These are phyloP conservation scores for Eimeria necatrix DNA, from an alignment of 169 alveolate species.

Conservation along the genomic window DNA sequence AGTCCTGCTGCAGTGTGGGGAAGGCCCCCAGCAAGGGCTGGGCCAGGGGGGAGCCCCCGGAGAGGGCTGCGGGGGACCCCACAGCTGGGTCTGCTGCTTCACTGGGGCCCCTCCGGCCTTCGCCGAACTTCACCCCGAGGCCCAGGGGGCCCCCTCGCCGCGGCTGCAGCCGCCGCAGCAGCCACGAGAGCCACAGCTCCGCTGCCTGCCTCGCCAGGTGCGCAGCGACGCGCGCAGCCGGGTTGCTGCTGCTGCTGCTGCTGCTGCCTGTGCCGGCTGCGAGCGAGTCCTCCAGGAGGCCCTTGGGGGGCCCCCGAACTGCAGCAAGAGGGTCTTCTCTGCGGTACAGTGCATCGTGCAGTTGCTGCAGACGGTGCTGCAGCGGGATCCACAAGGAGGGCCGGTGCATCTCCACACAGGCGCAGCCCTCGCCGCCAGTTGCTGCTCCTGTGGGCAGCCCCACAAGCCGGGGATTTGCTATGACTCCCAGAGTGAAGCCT, in stretches of 20 bases:
- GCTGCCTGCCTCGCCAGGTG: slow-evolving; percentile 78
- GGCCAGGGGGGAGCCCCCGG: neutral
- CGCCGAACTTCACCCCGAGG: neutral
- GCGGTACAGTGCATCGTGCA: neutral
- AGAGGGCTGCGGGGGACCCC: neutral
- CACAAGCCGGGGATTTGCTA: slow-evolving; percentile 36
- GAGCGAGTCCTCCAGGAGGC: neutral
- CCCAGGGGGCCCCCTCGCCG: neutral
- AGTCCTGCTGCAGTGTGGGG: neutral
- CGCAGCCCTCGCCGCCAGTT: slow-evolving; percentile 17
- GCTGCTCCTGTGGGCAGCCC: slow-evolving; percentile 45
- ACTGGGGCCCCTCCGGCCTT: neutral
- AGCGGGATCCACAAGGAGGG: slow-evolving; percentile 50
- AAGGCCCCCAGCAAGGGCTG: neutral
- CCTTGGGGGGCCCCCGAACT: neutral
- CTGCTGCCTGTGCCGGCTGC: neutral
- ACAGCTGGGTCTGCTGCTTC: slow-evolving; percentile 1
- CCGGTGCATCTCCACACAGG: slow-evolving; percentile 41
- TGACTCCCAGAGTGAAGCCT: slow-evolving; percentile 33
- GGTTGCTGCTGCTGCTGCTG: slow-evolving; percentile 8
- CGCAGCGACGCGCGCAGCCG: slow-evolving; percentile 74
- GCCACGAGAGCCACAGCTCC: slow-evolving; percentile 44
- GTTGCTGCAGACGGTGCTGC: slow-evolving; percentile 71
- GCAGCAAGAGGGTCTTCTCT: neutral
- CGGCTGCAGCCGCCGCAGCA: slow-evolving; percentile 11